Base-by-base conservation (phyloP, 148 eudicot species). In the Nyssa sinensis region DNA sequence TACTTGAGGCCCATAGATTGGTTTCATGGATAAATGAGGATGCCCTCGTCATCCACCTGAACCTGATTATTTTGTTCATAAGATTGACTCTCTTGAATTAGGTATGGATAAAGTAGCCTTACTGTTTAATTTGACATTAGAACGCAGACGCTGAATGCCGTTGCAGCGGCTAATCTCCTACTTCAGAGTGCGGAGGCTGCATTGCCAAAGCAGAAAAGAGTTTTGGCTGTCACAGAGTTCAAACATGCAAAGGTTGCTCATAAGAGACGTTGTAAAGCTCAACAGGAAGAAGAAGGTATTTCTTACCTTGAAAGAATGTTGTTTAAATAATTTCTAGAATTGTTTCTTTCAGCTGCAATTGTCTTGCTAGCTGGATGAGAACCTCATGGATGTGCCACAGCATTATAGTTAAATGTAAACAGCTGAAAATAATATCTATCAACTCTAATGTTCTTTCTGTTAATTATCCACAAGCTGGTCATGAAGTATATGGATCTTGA, bases 191-290 rank as follows among this genome's bases (percentile, higher is more conserved):
- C 90, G 44, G 97, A 89, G 72, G 83, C 86, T 64, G 90, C 79
- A 13, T 63, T 95, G 60, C 99, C 96, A 10, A 95, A 91, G 87
- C 99, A 95, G 78, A 95, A 89, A 80, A 88, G 81, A 72, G 85
- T 64, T 68, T 23, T 89, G 69, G 94, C 91, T 21, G 84, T 79
- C 13, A 75, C 85, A 12, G 94, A 91, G 73, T 88, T 86, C 59
- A 95, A 88, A 84, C 93, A 87, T 60, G 94, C 96, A 58, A 91
- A 80, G 84, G 85, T 95, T 81, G 85, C 96, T 67, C 80, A 77
- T 71, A 95, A 88, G 84, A 86, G 96, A 75, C 84, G 76, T 14
- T 68, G 64, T 72, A 95, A 88, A 79, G 78, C 66, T 53, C 82
- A 51, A 62, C 76, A 83, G 29, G 83, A 75, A n/a, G 84, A 73